Conservation (phyloP, 2,329 filamentous ascomycete species). For the Aspergillus ibericus region DNA sequence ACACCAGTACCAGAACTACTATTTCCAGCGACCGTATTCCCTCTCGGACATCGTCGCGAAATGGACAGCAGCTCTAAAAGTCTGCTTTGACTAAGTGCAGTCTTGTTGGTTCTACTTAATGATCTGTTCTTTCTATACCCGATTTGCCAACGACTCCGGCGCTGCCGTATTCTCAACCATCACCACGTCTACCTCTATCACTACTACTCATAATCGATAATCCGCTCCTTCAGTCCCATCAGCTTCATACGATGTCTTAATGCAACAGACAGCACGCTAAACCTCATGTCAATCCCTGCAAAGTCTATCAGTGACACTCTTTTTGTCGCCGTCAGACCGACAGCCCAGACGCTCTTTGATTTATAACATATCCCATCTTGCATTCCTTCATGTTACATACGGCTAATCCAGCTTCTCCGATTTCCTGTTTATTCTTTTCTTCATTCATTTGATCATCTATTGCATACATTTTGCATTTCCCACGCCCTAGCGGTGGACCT, state of each 20-base stretch:
- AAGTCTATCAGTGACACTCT: neutral
- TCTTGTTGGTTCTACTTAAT: constrained; percentile 18
- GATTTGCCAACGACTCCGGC: neutral
- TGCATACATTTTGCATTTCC: neutral
- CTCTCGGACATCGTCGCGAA: neutral
- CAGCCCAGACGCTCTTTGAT: neutral
- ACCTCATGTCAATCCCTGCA: neutral
- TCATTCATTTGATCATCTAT: neutral
- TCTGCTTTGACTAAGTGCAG: constrained; percentile 24
- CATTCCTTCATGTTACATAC: neutral
- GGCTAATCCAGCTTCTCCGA: neutral
- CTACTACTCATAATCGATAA: neutral
- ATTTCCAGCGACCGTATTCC: neutral
- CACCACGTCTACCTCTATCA: neutral
- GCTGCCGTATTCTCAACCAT: neutral
- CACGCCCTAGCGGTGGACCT: neutral
- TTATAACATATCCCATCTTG: neutral
- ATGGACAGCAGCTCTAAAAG: neutral
- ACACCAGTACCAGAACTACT: constrained; percentile 1
- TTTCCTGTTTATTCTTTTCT: neutral
- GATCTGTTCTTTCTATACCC: neutral
- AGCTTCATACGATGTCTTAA: neutral
- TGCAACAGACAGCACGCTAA: neutral
- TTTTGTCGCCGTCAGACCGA: neutral
- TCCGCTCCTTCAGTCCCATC: neutral